Evolutionary conservation across 2,329 filamentous ascomycete species (phyloP).

Genomic region (Cryphonectria carpinicola): DNA sequence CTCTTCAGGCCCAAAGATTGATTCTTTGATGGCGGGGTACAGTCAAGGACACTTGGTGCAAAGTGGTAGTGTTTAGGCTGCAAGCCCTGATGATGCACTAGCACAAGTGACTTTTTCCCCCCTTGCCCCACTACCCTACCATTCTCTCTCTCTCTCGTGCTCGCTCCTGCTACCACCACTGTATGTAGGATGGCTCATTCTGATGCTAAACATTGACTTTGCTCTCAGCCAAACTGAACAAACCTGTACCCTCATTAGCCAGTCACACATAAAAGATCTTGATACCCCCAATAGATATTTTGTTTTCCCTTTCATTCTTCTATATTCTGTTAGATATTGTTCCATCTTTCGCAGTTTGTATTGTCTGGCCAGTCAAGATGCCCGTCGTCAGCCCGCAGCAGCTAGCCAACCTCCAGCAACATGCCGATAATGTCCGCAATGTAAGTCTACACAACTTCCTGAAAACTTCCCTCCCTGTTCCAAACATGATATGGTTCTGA

Average conservation of each 20-base stretch:
- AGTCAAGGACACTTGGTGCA: background rate
- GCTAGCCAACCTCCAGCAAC: conserved; percentile 85
- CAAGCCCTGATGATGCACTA: background rate
- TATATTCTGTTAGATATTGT: background rate
- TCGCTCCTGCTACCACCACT: background rate
- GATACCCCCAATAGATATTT: conserved; percentile 19
- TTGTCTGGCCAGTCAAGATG: conserved; percentile 59
- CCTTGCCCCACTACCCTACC: background rate
- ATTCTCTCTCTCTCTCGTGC: background rate
- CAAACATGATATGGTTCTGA: conserved; percentile 37
- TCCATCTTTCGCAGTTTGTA: background rate
- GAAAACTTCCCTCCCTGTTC: conserved; percentile 25
- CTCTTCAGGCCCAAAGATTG: background rate
- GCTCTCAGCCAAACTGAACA: conserved; percentile 26
- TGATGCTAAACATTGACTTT: conserved; percentile 26
- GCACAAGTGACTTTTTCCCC: background rate
- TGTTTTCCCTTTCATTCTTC: background rate
- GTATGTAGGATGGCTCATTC: conserved; percentile 29
- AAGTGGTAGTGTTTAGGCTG: background rate
- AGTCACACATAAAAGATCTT: conserved; percentile 4
- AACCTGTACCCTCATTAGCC: background rate
- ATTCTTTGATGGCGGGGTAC: conserved; percentile 11
- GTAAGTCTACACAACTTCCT: conserved; percentile 54
- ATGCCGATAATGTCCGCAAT: conserved; percentile 89
- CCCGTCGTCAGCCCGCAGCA: conserved; percentile 90